Evolutionary conservation across 2,329 filamentous ascomycete species (phyloP), one percentile per base, ranked within the genome.

Genomic region (Mycocentrospora acerina): DNA sequence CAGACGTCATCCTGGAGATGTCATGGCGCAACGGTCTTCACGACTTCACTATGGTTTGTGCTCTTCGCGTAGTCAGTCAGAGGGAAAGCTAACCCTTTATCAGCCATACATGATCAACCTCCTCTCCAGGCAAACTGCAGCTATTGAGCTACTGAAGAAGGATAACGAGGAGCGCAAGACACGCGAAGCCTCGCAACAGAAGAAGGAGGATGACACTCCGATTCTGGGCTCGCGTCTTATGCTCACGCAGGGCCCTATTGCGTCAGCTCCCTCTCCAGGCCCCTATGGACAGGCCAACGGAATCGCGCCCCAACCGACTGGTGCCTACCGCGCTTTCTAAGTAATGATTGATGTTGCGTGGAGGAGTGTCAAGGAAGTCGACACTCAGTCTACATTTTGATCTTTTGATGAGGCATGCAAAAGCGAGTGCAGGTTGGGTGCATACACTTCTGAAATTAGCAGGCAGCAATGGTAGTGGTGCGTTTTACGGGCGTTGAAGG

Each of bases 91-190:
- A 22, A 22, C 9, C 5, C 35, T 16, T 15, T 25, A 22, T 4
- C 35, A 70, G 68, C 93, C 93, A 13, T 98, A 95, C 78, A 94
- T 98, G 89, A 97, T 98, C 80, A 98, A 97, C 75, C 86, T 94
- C 75, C 78, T 98, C 49, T 82, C 85, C 55, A 90, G 95, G 70
- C 90, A 97, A 72, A 90, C 88, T 26, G 83, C 86, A 53, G 85
- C 94, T 40, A 85, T 98, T 54, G 82, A 90, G 42, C 68, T 77
- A 43, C 80, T 98, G 46, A 95, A 94, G 78, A 88, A 88, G 47
- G 94, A 98, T 71, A 98, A 97, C 64, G 94, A 98, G 70, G 88
- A 90, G 64, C 86, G 90, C 61, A 96, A 95, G 69, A 70, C 74
- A 13, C 74, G 73, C 46, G 81, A 84, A 71, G 77, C 77, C 24